phyloP scores from a whole-genome alignment of 768 basidiomycete genomes.

The Termitomyces sp. region DNA sequence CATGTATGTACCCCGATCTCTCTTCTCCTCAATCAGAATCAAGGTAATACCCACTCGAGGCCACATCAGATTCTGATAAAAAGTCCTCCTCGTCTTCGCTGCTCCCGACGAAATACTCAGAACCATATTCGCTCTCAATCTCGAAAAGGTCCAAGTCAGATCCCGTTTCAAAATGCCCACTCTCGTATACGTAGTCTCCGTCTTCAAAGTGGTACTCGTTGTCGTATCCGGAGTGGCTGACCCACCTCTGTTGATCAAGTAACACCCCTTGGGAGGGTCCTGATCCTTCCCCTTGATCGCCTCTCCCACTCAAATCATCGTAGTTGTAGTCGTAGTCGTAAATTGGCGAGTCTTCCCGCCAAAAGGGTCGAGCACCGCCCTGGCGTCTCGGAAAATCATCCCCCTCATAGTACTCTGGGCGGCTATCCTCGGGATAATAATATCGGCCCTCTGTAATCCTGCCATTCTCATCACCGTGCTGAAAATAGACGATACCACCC shows the following conservation, averaged over 20 bases:
- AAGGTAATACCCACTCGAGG: slow-evolving; percentile 1
- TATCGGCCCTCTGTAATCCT: not conserved
- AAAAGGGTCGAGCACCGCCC: no score
- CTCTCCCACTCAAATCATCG: not conserved
- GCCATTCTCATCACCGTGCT: not conserved
- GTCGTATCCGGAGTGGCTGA: not conserved
- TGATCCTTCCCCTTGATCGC: not conserved
- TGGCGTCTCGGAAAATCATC: not conserved
- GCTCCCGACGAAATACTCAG: not conserved
- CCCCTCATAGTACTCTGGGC: not conserved
- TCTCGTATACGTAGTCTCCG: slow-evolving; percentile 2
- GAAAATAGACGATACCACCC: not conserved
- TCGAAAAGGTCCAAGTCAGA: not conserved
- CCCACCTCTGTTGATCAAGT: not conserved
- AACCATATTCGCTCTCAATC: not conserved
- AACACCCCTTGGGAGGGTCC: not conserved
- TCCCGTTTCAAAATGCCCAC: not conserved
- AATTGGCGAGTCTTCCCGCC: no score
- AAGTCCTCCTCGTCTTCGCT: slow-evolving; percentile 1
- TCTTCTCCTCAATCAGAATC: not conserved
- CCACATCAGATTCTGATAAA: slow-evolving; percentile 1
- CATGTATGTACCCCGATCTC: not conserved
- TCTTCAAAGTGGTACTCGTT: not conserved
- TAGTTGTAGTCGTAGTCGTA: no score
- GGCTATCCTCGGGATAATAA: not conserved